A percentile compares a stretch with the other conserved stretches of the same genome.
phyloP scores from a whole-genome alignment of 2,329 filamentous ascomycete genomes.

The Penicillium freii region DNA sequence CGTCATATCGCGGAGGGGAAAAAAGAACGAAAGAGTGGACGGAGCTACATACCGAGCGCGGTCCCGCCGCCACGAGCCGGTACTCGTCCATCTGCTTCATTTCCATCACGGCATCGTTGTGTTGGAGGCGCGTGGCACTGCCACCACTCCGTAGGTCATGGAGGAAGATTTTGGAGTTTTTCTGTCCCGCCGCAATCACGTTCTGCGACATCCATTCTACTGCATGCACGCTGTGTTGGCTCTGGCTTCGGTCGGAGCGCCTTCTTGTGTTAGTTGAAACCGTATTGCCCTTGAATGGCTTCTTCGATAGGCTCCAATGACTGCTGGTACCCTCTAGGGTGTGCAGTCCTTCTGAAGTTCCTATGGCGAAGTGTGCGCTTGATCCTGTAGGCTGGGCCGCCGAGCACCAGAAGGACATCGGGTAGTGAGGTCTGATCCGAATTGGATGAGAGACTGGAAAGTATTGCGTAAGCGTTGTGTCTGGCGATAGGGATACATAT shows the following conservation, averaged over 20 bases:
- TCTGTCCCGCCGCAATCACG: constrained; percentile 38
- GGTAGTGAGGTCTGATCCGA: constrained; percentile 25
- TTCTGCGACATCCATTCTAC: constrained; percentile 41
- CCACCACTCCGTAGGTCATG: constrained; percentile 37
- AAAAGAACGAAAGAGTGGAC: not conserved
- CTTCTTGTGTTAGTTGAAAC: not conserved
- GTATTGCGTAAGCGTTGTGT: not conserved
- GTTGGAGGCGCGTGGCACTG: constrained; percentile 34
- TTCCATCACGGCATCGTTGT: constrained; percentile 35
- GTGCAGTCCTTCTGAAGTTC: constrained; percentile 38
- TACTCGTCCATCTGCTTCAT: constrained; percentile 38
- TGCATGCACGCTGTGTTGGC: constrained; percentile 26
- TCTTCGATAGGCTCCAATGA: constrained; percentile 33
- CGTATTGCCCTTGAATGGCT: constrained; percentile 7
- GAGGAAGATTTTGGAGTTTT: constrained; percentile 36
- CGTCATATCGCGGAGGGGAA: not conserved
- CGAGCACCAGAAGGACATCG: constrained; percentile 37
- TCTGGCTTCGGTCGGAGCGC: not conserved
- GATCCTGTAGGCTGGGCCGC: constrained; percentile 33
- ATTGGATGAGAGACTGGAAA: constrained; percentile 28
- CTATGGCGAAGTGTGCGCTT: constrained; percentile 37
- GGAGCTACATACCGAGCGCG: constrained; percentile 29
- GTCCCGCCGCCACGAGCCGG: constrained; percentile 36
- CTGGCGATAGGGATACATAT: not conserved
- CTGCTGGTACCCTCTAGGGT: constrained; percentile 30